Base-by-base conservation (phyloP, 805 yeast genomes). In the Naumovozyma dairenensis region DNA sequence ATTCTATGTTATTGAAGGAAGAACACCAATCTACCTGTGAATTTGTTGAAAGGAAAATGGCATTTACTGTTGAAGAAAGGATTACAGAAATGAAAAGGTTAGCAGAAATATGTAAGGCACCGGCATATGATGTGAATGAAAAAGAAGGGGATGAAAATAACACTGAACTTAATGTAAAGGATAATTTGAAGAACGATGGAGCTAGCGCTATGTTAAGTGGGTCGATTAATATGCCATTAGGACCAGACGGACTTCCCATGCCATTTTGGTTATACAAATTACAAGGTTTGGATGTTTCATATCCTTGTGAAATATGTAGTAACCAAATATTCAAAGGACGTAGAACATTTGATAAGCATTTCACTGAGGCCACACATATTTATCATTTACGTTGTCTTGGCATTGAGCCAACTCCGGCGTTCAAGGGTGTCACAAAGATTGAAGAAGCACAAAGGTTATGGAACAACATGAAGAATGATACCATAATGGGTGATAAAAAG, bases 191-290 rank as follows among this genome's bases (percentile, higher is more conserved):
- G 1, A 46, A 49, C 15, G 57, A 16, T 10, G 21, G 26, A 7
- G 16, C 49, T 33, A n/a, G n/a, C n/a, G 67, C 68, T 39, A 74
- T 77, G 14, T 25, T 37, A 5, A 38, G 30, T 10, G 36, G 36
- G 7, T 29, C 43, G 3, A 61, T 72, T 36, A 72, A 78, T 36
- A 55, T 83, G 35, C 94, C 95, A 0, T 33, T 83, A 0, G 97
- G 94, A 0, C 71, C 82, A 14, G 96, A 87, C 57, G 96, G 96
- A 0, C 71, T 69, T 26, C 96, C 96, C 1, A 84, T 92, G 19
- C 98, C 98, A 2, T 74, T 68, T 35, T 92, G 98, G 98, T 63
- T 92, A 19, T 87, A 75, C 66, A 92, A 87, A 55, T 63, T 87
- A 29, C 86, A 85, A 48, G 98, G 98, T 0, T 64, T 87, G 8